Evolutionary conservation across 768 basidiomycete genomes (phyloP).

Genomic region (Candolleomyces eurysporus): DNA sequence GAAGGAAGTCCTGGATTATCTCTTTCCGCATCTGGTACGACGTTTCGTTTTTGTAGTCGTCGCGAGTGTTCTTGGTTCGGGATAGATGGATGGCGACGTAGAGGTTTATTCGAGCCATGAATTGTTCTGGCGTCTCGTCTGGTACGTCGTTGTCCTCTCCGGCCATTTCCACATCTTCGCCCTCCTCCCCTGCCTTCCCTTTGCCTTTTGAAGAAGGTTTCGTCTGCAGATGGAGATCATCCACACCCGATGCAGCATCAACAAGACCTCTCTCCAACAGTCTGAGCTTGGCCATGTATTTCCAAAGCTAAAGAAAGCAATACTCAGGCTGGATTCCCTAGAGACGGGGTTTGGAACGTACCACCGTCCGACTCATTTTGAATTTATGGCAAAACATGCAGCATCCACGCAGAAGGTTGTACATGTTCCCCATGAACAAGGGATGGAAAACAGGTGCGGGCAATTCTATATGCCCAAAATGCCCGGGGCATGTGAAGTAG

Average conservation of each 20-base stretch:
- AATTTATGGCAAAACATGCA: constrained; percentile 96
- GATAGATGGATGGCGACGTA: constrained; percentile 61
- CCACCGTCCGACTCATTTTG: constrained; percentile 73
- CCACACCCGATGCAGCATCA: constrained; percentile 74
- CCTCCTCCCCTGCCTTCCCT: constrained; percentile 37
- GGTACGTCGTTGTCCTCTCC: constrained; percentile 40
- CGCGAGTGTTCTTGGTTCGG: constrained; percentile 58
- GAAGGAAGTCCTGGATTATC: constrained; percentile 79
- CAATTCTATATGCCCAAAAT: constrained; percentile 97
- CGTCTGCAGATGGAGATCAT: constrained; percentile 55
- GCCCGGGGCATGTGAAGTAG: constrained; percentile 95
- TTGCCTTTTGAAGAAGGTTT: constrained; percentile 26
- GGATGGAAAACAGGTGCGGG: constrained; percentile 96
- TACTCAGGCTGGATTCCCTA: constrained; percentile 3
- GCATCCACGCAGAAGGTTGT: constrained; percentile 78
- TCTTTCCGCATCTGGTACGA: constrained; percentile 88
- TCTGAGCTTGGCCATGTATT: constrained; percentile 83
- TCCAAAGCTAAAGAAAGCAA: constrained; percentile 54
- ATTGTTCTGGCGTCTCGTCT: constrained; percentile 61
- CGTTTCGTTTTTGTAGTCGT: constrained; percentile 84
- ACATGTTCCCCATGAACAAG: constrained; percentile 90
- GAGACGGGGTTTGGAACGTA: constrained; percentile 27
- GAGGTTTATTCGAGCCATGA: constrained; percentile 58
- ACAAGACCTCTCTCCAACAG: constrained; percentile 88
- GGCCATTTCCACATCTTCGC: constrained; percentile 31